A percentile compares a stretch with the other conserved stretches of the same genome.
phyloP scores from a whole-genome alignment of 2,329 filamentous ascomycete species.

The Lojkania enalia region DNA sequence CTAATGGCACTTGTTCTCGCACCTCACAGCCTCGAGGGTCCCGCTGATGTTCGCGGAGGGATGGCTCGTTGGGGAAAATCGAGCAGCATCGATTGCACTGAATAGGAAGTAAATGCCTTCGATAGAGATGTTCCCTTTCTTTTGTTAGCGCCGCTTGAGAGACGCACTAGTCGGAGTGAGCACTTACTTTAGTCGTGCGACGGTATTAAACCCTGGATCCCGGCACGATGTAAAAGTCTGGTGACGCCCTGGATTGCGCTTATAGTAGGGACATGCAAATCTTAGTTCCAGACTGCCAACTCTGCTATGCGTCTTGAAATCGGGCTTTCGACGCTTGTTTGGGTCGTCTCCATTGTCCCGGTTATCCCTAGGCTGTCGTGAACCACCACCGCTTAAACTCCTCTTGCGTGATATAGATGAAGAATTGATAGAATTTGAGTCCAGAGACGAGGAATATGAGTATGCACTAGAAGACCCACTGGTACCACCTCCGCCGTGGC shows the following conservation, averaged over 20 bases:
- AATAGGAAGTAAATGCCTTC: conserved; percentile 26
- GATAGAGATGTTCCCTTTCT: conserved; percentile 28
- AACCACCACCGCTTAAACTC: conserved; percentile 25
- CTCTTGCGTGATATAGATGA: conserved; percentile 24
- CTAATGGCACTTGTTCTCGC: conserved; percentile 21
- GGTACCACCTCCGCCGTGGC: conserved; percentile 9
- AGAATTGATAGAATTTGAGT: conserved; percentile 14
- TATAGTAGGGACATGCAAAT: conserved; percentile 30
- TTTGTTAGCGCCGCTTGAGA: background rate
- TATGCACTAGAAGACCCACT: conserved; percentile 10
- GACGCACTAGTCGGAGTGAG: no score
- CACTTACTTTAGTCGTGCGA: conserved; percentile 27
- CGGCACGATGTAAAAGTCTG: conserved; percentile 30
- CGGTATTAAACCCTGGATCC: conserved; percentile 29
- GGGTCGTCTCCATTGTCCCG: conserved; percentile 22
- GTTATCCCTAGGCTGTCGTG: conserved; percentile 19
- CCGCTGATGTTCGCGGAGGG: conserved; percentile 28
- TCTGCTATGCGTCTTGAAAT: conserved; percentile 14
- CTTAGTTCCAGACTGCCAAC: conserved; percentile 16
- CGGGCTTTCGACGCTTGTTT: conserved; percentile 24
- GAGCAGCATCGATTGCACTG: conserved; percentile 30
- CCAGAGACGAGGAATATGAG: conserved; percentile 13
- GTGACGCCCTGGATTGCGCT: conserved; percentile 28
- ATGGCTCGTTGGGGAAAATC: conserved; percentile 23
- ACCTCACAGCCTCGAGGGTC: conserved; percentile 26